A percentile compares a stretch with the other conserved stretches of the same genome.
Conservation (phyloP, 164 flowering plant genomes). For the Paratinospora sagittata region DNA sequence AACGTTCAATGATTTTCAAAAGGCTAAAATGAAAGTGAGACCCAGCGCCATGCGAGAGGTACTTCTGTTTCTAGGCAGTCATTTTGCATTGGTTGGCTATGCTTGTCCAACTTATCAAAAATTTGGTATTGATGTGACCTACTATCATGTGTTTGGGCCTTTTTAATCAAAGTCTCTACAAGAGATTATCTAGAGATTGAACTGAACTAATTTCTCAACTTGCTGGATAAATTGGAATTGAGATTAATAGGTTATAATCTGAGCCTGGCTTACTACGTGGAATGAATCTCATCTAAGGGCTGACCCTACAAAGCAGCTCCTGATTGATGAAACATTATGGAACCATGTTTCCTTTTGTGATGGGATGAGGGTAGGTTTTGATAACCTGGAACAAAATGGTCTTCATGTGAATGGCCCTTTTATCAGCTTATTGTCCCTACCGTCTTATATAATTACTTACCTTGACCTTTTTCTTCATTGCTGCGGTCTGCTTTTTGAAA, state of each 20-base stretch:
- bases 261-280: not conserved
- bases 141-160: not conserved
- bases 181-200: not conserved
- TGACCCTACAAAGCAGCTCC: not conserved
- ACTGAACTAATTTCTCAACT: not conserved
- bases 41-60: constrained; percentile 99
- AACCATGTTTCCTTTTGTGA: not conserved
- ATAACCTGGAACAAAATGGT: not conserved
- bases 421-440: not conserved
- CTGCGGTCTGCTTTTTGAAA: not conserved
- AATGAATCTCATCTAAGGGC: not conserved
- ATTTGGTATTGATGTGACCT: not conserved
- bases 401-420: too few species aligned
- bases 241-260: not conserved
- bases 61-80: constrained; percentile 9
- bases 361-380: not conserved
- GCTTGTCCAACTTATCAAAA: not conserved
- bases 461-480: not conserved
- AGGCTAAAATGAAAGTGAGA: constrained; percentile 76
- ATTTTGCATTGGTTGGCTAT: not conserved
- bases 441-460: not conserved
- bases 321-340: not conserved
- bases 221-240: not conserved
- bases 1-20: constrained; percentile 71
- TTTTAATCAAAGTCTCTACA: not conserved